phyloP scores from a whole-genome alignment of 2,329 filamentous ascomycete species.

The Phyllosticta citriasiana region DNA sequence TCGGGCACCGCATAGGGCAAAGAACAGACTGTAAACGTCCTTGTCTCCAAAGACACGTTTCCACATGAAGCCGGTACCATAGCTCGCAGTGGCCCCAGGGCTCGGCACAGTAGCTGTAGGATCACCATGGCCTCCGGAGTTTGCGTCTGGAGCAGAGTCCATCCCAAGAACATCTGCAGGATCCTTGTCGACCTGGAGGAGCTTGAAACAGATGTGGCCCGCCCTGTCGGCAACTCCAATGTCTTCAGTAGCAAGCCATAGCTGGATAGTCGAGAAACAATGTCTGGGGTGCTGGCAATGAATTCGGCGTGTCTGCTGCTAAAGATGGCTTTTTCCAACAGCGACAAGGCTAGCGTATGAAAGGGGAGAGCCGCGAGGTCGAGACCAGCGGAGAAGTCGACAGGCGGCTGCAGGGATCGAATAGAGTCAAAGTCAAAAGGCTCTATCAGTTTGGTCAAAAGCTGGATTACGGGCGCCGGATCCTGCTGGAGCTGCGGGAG shows the following conservation, averaged over 20 bases:
- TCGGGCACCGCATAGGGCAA: slow-evolving; percentile 42
- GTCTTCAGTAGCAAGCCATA: slow-evolving; percentile 49
- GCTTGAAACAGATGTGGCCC: slow-evolving; percentile 42
- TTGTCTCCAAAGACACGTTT: slow-evolving; percentile 51
- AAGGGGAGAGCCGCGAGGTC: slow-evolving; percentile 38
- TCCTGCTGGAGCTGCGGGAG: slow-evolving; percentile 47
- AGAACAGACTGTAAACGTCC: slow-evolving; percentile 48
- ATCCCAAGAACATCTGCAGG: slow-evolving; percentile 31
- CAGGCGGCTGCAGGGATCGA: slow-evolving; percentile 29
- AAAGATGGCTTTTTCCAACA: slow-evolving; percentile 46
- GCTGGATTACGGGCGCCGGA: slow-evolving; percentile 43
- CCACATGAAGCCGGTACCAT: slow-evolving; percentile 42
- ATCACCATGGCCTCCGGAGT: slow-evolving; percentile 7
- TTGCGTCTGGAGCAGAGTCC: slow-evolving; percentile 15
- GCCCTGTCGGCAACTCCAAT: slow-evolving; percentile 47
- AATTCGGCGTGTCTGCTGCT: slow-evolving; percentile 46
- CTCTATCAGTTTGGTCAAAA: slow-evolving; percentile 40
- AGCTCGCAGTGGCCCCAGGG: slow-evolving; percentile 11
- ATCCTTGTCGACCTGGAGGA: slow-evolving; percentile 39
- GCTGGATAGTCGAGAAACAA: slow-evolving; percentile 42
- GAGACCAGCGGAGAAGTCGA: slow-evolving; percentile 46
- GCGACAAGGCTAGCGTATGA: slow-evolving; percentile 45
- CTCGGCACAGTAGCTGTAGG: background rate
- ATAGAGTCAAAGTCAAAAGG: slow-evolving; percentile 32
- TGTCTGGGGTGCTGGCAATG: slow-evolving; percentile 45